phyloP scores from a whole-genome alignment of 192 early-diverging fungal genomes.

The Coemansia asiatica region DNA sequence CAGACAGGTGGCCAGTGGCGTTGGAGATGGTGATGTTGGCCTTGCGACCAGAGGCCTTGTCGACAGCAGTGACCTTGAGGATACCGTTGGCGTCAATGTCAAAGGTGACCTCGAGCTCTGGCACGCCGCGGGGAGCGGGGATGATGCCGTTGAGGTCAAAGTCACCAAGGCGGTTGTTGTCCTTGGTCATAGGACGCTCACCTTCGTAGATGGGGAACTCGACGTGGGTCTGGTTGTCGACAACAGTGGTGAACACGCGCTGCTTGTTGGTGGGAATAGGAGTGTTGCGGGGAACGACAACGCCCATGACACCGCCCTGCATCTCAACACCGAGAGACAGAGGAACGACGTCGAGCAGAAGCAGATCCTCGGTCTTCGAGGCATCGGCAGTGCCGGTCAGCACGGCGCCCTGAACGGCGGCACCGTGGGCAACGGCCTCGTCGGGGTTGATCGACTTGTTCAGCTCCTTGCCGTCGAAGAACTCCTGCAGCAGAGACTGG shows the following conservation, averaged over 20 bases:
- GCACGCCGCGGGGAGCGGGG: conserved; percentile 73
- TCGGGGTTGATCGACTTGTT: conserved; percentile 94
- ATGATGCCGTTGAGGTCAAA: conserved; percentile 79
- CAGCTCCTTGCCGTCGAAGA: conserved; percentile 77
- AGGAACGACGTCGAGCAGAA: conserved; percentile 82
- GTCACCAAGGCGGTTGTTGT: conserved; percentile 88
- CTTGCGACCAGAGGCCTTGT: conserved; percentile 88
- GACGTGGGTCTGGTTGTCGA: conserved; percentile 83
- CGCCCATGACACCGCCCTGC: conserved; percentile 81
- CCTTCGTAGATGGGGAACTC: conserved; percentile 86
- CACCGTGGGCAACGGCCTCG: conserved; percentile 93
- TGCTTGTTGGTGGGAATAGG: conserved; percentile 79
- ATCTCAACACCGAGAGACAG: conserved; percentile 84
- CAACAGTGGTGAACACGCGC: conserved; percentile 79
- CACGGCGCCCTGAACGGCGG: conserved; percentile 85
- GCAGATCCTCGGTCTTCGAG: conserved; percentile 67
- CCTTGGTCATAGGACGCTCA: conserved; percentile 84
- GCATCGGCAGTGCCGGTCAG: conserved; percentile 66
- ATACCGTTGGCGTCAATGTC: conserved; percentile 87
- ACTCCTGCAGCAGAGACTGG: conserved; percentile 72
- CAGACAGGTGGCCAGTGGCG: conserved; percentile 85
- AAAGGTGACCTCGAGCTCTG: conserved; percentile 81
- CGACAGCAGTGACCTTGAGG: conserved; percentile 85
- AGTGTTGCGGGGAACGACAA: conserved; percentile 82
- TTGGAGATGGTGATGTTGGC: conserved; percentile 94